phyloP scores from a whole-genome alignment of 2,329 filamentous ascomycete species.

The Fusarium cyanostomum region DNA sequence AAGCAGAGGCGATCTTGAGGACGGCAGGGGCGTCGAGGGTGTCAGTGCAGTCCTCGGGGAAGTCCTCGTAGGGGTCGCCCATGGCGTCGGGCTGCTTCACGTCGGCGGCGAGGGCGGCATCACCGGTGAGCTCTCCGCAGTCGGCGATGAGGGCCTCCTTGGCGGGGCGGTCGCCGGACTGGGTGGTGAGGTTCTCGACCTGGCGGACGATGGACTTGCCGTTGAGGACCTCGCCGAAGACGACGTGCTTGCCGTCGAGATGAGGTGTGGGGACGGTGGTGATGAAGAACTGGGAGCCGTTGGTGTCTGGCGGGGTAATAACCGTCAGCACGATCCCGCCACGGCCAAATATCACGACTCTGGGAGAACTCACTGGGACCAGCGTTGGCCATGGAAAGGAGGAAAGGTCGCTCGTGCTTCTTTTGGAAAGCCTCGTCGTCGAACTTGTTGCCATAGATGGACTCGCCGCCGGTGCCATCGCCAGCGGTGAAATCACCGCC shows the following conservation, averaged over 20 bases:
- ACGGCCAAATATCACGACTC: neutral
- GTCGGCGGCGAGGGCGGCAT: conserved; percentile 72
- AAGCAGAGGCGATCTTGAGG: conserved; percentile 80
- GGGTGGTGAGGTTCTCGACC: conserved; percentile 84
- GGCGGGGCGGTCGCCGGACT: conserved; percentile 78
- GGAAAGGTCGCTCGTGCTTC: conserved; percentile 92
- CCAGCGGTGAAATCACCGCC: conserved; percentile 96
- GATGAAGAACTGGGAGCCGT: conserved; percentile 98
- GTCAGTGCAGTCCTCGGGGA: conserved; percentile 81
- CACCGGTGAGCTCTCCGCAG: conserved; percentile 84
- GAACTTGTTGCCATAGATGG: conserved; percentile 97
- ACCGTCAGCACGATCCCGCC: conserved; percentile 6
- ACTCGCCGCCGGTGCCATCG: conserved; percentile 95
- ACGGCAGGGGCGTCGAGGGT: conserved; percentile 73
- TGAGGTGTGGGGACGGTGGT: conserved; percentile 96
- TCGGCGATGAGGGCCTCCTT: conserved; percentile 79
- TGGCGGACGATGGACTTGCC: conserved; percentile 92
- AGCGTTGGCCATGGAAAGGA: conserved; percentile 98
- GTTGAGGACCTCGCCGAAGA: conserved; percentile 92
- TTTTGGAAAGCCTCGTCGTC: conserved; percentile 94
- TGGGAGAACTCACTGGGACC: conserved; percentile 73
- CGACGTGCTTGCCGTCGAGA: conserved; percentile 95
- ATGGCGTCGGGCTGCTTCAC: conserved; percentile 79
- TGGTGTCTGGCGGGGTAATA: conserved; percentile 70
- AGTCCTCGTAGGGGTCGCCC: conserved; percentile 95